A percentile compares a stretch with the other conserved stretches of the same genome.
Evolutionary conservation across 148 eudicot genomes (phyloP).

Genomic region (Rhododendron henanense): DNA sequence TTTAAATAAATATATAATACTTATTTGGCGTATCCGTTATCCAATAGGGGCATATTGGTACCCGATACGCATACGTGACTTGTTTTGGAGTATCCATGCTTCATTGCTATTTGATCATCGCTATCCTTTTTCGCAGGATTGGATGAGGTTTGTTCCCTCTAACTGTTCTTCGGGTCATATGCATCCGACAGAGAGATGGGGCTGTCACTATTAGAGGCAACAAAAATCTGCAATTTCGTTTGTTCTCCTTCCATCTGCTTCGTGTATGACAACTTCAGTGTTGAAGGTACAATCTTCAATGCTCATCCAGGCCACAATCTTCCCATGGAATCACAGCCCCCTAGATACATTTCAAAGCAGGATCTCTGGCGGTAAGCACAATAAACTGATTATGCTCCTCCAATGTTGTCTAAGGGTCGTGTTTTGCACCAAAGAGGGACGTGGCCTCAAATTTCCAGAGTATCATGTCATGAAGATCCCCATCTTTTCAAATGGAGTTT

Average conservation of each 20-base stretch:
- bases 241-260: not conserved
- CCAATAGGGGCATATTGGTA: too few species aligned
- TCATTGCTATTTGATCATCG: not conserved
- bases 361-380: not conserved
- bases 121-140: not conserved
- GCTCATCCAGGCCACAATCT: not conserved
- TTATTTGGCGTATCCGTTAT: too few species aligned
- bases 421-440: not conserved
- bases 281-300: not conserved
- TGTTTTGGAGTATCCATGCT: too few species aligned
- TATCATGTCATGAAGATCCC: not conserved
- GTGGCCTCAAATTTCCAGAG: not conserved
- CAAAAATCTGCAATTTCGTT: not conserved
- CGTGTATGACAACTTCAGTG: not conserved
- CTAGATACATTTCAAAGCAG: not conserved
- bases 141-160: not conserved
- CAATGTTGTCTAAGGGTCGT: not conserved
- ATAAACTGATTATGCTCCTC: not conserved
- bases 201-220: not conserved
- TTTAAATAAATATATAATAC: too few species aligned
- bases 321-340: not conserved
- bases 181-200: not conserved
- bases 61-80: too few species aligned
- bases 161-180: not conserved
- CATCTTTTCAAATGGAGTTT: not conserved